Base-by-base conservation (phyloP, 2,329 filamentous ascomycete genomes). In the Clarireedia sp. region DNA sequence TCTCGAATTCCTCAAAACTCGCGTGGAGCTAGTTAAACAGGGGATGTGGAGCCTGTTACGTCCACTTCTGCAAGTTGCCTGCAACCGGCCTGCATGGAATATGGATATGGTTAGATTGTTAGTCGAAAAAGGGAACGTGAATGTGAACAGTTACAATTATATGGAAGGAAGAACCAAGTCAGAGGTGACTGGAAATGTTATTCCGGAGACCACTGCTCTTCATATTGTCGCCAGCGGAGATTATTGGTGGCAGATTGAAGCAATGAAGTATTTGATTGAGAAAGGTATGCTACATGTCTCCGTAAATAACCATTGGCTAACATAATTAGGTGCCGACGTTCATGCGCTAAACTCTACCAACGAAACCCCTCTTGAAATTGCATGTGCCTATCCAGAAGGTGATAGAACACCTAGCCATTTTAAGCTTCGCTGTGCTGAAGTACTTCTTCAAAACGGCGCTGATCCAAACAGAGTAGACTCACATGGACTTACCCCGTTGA, bases 31-130 rank as follows among this genome's bases (percentile, higher is more conserved):
- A 2, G 2, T 3, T 6, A 1, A 1, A 9, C 6, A 5, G 9
- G 37, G 9, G n/a, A n/a, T n/a, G 41, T 29, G 33, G 19, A 9
- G 1, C 2, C 3, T 0, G 16, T 7, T 29, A 23, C 10, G 40
- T 12, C 48, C 54, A 23, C 19, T 41, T 1, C 24, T 48, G 14
- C 49, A 26, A 37, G 17, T 17, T 7, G 49, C 44, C 55, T 55
- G 57, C 46, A 1, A 45, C 41, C 10, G 49, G 5, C 3, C 45
- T 14, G 54, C 69, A 12, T 71, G 70, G 7, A 72, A 73, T 38
- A 67, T 73, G 56, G 63, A 66, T 5, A 63, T 71, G 3, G 60
- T 72, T 1, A 64, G 66, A 10, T 44, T 71, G 2, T 55, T 74
- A 7, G 66, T 74, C 2, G 67, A 71, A 24, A 64, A 63, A 17